A percentile compares a stretch with the other conserved stretches of the same genome.
These are phyloP conservation scores for Collybia mongolica DNA, from an alignment of 768 basidiomycete genomes.

Conservation along the genomic window DNA sequence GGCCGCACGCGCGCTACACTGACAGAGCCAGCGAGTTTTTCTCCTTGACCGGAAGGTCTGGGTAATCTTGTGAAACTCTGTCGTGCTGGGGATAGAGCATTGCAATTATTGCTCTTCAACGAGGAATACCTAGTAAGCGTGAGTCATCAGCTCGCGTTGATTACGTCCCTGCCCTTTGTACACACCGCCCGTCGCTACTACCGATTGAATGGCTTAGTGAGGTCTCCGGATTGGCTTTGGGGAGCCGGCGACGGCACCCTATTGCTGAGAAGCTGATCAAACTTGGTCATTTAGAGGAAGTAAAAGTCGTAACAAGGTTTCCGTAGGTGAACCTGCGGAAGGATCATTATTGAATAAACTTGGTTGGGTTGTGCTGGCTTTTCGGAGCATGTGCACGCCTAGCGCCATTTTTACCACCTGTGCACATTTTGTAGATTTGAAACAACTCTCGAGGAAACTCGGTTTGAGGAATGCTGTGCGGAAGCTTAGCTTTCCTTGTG, in stretches of 20 bases:
- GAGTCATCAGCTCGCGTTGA: slow-evolving; percentile 91
- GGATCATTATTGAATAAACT: slow-evolving; percentile 59
- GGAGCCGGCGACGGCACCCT: slow-evolving; percentile 50
- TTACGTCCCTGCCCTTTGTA: slow-evolving; percentile 10
- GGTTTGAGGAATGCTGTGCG: slow-evolving; percentile 12
- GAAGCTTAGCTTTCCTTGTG: too few relatives aligned
- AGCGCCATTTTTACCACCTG: slow-evolving; percentile 41
- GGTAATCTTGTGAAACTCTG: slow-evolving; percentile 80
- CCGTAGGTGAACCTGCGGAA: slow-evolving; percentile 82
- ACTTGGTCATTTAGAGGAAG: slow-evolving; percentile 85
- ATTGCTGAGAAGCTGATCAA: slow-evolving; percentile 60
- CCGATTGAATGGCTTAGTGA: slow-evolving; percentile 91
- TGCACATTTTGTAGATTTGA: slow-evolving; percentile 38
- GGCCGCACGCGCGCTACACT: slow-evolving; percentile 87
- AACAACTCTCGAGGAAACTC: slow-evolving; percentile 11
- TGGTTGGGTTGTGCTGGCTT: slow-evolving; percentile 31
- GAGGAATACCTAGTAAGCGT: slow-evolving; percentile 86
- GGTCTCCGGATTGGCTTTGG: slow-evolving; percentile 77
- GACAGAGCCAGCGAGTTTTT: slow-evolving; percentile 66
- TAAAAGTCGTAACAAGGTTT: slow-evolving; percentile 84
- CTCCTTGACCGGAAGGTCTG: slow-evolving; percentile 30
- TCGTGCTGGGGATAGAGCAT: slow-evolving; percentile 87
- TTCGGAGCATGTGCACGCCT: slow-evolving; percentile 34
- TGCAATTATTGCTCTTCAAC: slow-evolving; percentile 92
- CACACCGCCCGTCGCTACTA: slow-evolving; percentile 86